These are phyloP conservation scores for Cyberlindnera xishuangbannaensis DNA, from an alignment of 805 yeast genomes.

Conservation along the genomic window DNA sequence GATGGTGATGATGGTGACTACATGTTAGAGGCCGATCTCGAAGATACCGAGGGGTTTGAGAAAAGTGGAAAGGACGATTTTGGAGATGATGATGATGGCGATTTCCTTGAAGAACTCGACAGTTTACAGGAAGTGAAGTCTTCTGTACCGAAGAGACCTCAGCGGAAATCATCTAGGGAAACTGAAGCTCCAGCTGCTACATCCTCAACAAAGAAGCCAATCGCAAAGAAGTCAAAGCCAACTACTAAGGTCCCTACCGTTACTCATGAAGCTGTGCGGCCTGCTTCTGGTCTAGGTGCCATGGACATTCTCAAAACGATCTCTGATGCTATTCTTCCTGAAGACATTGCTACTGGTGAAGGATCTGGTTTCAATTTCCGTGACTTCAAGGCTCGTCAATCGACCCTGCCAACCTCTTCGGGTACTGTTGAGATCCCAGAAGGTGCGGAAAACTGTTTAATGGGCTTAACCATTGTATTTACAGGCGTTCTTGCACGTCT, in stretches of 20 bases:
- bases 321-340: conserved; percentile 67
- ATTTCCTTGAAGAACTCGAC: conserved; percentile 2
- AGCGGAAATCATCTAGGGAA: no score
- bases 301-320: conserved; percentile 55
- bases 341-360: conserved; percentile 39
- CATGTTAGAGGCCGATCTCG: no score
- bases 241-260: background rate
- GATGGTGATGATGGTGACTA: no score
- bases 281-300: conserved; percentile 33
- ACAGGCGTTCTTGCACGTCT: conserved; percentile 84
- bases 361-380: conserved; percentile 50
- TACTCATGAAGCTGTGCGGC: conserved; percentile 4
- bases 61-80: no score
- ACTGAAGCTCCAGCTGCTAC: no score
- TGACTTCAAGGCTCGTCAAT: conserved; percentile 48
- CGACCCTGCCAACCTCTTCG: conserved; percentile 28
- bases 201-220: background rate
- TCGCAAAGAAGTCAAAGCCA: conserved; percentile 8
- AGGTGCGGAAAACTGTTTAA: conserved; percentile 79
- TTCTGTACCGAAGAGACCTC: no score
- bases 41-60: no score
- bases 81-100: conserved; percentile 20
- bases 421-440: conserved; percentile 56
- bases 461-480: conserved; percentile 87
- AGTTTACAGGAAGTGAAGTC: conserved; percentile 1